These are phyloP conservation scores for Cladorrhinum sp. DNA, from an alignment of 2,329 filamentous ascomycete genomes.

Conservation along the genomic window DNA sequence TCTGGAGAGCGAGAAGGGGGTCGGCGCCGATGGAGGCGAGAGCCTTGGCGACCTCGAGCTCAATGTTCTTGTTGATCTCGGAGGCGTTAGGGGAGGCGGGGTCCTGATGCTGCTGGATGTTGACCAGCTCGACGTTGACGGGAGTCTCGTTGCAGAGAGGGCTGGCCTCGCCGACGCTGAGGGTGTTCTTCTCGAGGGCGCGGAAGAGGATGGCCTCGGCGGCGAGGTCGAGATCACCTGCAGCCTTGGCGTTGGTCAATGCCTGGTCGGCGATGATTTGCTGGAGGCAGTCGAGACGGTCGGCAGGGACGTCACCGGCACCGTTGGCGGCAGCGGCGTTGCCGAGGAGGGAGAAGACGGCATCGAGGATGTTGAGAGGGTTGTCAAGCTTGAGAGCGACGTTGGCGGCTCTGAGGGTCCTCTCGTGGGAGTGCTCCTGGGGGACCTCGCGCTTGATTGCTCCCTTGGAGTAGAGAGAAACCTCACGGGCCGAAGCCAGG, in stretches of 20 bases:
- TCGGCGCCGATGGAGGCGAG: slow-evolving; percentile 61
- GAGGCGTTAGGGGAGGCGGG: slow-evolving; percentile 57
- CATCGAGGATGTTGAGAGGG: slow-evolving; percentile 44
- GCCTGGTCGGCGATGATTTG: slow-evolving; percentile 57
- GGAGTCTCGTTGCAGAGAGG: slow-evolving; percentile 55
- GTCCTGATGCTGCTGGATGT: slow-evolving; percentile 64
- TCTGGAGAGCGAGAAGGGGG: slow-evolving; percentile 57
- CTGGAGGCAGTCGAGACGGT: slow-evolving; percentile 56
- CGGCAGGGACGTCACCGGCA: slow-evolving; percentile 28
- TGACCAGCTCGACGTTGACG: slow-evolving; percentile 63
- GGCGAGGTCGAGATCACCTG: slow-evolving; percentile 50
- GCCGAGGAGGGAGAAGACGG: slow-evolving; percentile 50
- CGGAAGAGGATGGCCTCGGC: slow-evolving; percentile 52
- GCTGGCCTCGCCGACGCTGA: slow-evolving; percentile 53
- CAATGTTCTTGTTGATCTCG: slow-evolving; percentile 57
- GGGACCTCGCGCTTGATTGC: slow-evolving; percentile 45
- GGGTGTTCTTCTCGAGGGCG: slow-evolving; percentile 60
- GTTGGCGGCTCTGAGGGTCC: slow-evolving; percentile 39
- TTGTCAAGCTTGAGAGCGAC: slow-evolving; percentile 43
- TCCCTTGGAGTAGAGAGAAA: slow-evolving; percentile 24
- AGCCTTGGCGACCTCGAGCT: slow-evolving; percentile 57
- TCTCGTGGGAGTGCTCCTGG: slow-evolving; percentile 50
- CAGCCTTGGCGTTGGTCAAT: slow-evolving; percentile 58
- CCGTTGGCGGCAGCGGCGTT: slow-evolving; percentile 38
- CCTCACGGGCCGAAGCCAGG: slow-evolving; percentile 32